These are phyloP conservation scores for Quercus lobata DNA, from an alignment of 331 rosid species.

Conservation along the genomic window DNA sequence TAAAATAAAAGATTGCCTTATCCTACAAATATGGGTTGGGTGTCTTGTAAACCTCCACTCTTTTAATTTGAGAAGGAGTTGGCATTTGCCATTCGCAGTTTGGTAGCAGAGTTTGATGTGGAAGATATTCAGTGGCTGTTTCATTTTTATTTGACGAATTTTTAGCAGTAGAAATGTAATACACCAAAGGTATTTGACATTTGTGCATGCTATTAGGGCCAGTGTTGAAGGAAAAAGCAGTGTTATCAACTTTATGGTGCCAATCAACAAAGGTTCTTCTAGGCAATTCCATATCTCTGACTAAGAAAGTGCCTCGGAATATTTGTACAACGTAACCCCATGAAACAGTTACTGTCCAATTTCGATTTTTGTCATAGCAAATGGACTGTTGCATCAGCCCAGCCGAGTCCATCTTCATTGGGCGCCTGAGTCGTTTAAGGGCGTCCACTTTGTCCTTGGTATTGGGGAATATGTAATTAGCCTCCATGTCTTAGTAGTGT, in stretches of 20 bases:
- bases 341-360: constrained; percentile 63
- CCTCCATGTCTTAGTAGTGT: constrained; percentile 16
- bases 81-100: constrained; percentile 60
- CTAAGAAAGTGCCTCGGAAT: constrained; percentile 40
- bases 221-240: constrained; percentile 50
- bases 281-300: constrained; percentile 66
- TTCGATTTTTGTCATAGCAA: constrained; percentile 54
- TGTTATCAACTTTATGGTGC: constrained; percentile 47
- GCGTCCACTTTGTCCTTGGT: constrained; percentile 37
- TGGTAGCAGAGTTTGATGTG: background rate
- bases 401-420: constrained; percentile 53
- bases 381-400: constrained; percentile 71
- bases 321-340: constrained; percentile 86
- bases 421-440: constrained; percentile 31
- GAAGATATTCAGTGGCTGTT: constrained; percentile 23
- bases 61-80: constrained; percentile 43
- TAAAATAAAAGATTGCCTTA: constrained; percentile 52
- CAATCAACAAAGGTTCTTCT: constrained; percentile 65
- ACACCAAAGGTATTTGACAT: constrained; percentile 57
- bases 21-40: constrained; percentile 52
- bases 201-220: constrained; percentile 32
- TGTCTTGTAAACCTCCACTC: constrained; percentile 38
- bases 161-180: constrained; percentile 25
- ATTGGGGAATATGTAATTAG: constrained; percentile 29
- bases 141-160: background rate